Evolutionary conservation across 495 filamentous ascomycete species (phyloP), one percentile per base, ranked within the genome.

Genomic region (Articulospora tetracladia): DNA sequence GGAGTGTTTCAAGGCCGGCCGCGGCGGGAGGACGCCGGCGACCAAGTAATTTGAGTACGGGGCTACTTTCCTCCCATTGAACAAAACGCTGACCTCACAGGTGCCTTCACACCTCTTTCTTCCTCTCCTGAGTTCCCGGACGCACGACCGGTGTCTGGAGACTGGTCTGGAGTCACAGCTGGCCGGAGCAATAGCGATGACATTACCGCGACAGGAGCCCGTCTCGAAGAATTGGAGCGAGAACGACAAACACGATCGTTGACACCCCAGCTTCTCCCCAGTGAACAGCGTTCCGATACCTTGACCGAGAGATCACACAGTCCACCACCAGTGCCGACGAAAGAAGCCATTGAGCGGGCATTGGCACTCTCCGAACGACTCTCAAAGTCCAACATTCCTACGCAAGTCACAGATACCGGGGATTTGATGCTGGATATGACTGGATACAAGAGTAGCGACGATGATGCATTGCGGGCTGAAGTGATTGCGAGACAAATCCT

Each of bases 371-470:
- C 93, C 22, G 89, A 93, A 69, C 91, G 95, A 70, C 78, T 98
- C 12, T 88, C 88, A 23, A 83, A 80, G 1, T 94, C 91, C 27
- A 97, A 98, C 68, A 98, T 98, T 54, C 91, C 87, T 19, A 93
- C 88, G 27, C 89, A 92, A 64, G 84, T 98, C 30, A 98, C 86
- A 2, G 93, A 97, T 25, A 89, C 81, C 1, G 94, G 95, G n/a
- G 95, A 98, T 72, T 76, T 98, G 32, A 98, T 97, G 93, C 74
- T 98, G 59, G 94, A 98, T 68, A 97, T 98, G 92, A 93, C 92
- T 2, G 91, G 91, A 0, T 97, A 96, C 69, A 98, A 97, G 68
- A 87, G 86, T 67, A 92, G 85, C 64, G 92, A 96, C 54, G 93
- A 96, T 65, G 92, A 98, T 67, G 88, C 92, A 13, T 76, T 97